Base-by-base conservation (phyloP, 805 yeast species). In the Nakazawaea ambrosiae region DNA sequence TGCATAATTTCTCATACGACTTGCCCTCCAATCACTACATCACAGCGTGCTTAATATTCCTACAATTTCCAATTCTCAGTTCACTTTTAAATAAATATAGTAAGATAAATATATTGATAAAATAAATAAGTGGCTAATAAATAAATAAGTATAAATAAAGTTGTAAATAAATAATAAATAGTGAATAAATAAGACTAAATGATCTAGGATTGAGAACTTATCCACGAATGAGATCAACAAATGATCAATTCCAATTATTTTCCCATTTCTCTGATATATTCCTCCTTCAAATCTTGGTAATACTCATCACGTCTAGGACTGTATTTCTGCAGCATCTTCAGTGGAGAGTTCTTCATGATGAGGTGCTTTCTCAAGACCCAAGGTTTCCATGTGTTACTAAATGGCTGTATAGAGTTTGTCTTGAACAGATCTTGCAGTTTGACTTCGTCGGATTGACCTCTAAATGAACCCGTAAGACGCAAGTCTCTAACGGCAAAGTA, bases 351-450 rank as follows among this genome's bases (percentile, higher is more conserved):
- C 49, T 60, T 60, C 65, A 61, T 60, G 44, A 61, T 60, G 24
- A 61, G 45, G 45, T 61, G 66, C 39, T 57, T 59, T 44, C 64
- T 51, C 37, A 59, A 50, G 27, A 61, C 59, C 66, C 65, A 60
- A 19, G 65, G 65, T 38, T 50, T 58, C 17, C 47, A 42, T 14
- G 55, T 53, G 32, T 49, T 43, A 24, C 58, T 55, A 20, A 55
- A 59, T 43, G 58, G 59, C 19, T 48, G 57, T 31, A 66, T 60
- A 9, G 83, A 71, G 54, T 73, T 77, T n/a, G 84, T 77, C 62
- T 79, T 82, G 70, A 86, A 85, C 23, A 68, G 70, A 43, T 81
- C 89, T 27, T 88, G 87, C 4, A 94, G 95, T 28, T 70, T 61
- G 5, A 88, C 72, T 30, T 66, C 70, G 45, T 75, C 77, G 34